Evolutionary conservation across 768 basidiomycete species (phyloP), one percentile per base, ranked within the genome.

Genomic region (Mrakia gelida): DNA sequence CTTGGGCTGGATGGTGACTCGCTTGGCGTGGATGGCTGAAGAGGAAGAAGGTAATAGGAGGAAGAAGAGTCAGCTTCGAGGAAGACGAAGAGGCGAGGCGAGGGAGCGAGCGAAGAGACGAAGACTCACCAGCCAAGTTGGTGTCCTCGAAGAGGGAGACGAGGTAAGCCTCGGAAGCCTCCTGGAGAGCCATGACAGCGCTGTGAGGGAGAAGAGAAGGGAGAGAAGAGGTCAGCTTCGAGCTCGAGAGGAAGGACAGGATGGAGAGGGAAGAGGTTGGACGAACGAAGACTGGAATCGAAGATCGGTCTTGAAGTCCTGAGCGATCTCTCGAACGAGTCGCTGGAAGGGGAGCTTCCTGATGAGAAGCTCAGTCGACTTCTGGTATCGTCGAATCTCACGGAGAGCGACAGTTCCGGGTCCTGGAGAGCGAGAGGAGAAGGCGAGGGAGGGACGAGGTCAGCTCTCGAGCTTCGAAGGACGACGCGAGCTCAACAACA

Each of bases 341-440:
- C 91, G 88, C 83, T 91, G 90, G 87, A 91, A 91, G 81, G 85
- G 85, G 71, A 85, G 84, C 84, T 87, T 87, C 80, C 87, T 83
- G 85, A 88, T 88, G 80, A 88, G 83, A 80, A 88, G 85, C 82
- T 88, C 87, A 80, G 87, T 88, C 73, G 86, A 87, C 83, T 87
- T 97, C 87, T 98, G 95, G 89, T 98, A 97, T 86, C 95, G 89
- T 84, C 96, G 88, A 83, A 98, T 98, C 87, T 98, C 95, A 89
- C 96, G 95, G 81, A 99, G 94, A 81, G 96, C 96, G 88, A 99
- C 96, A 81, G 96, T 99, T 88, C 96, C 87, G 79, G 85, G 85
- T 80, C 85, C 84, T 52, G 65, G 16, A 34, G 34, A 63, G n/a
- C n/a, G 30, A 63, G 62, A 21, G 49, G 3, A 52, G 49, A 49